Evolutionary conservation across 1,139 yeast species (phyloP), one percentile per base, ranked within the genome.

Genomic region (Taphrina communis): DNA sequence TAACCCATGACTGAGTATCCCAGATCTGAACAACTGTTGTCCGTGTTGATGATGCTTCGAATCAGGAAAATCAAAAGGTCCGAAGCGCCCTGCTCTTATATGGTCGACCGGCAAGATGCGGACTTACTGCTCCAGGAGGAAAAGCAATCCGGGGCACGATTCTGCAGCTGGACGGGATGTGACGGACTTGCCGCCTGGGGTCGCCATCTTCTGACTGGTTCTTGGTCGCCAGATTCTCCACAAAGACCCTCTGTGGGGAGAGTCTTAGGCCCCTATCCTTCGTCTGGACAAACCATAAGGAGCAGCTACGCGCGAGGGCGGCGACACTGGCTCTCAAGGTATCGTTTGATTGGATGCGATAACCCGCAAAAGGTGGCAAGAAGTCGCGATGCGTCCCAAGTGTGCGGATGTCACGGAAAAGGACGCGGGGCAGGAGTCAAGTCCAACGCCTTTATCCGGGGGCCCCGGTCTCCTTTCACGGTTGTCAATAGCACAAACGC

Each of bases 1-100:
- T 56, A 56, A 21, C 60, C 60, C 60, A 56, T 56, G 11, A 17
- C 36, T 50, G n/a, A 19, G 25, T 25, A 25, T 25, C 31, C 31
- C 31, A 4, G 31, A 25, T 25, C 31, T 2, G 31, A 25, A 25
- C 31, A 25, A 25, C 31, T 25, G 31, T 25, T 25, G 31, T 25
- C 31, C 31, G 31, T 25, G 31, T 25, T 4, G 31, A 25, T 25
- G 31, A 25, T 17, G 17, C 17, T 2, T 25, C 31, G 31, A 25
- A 25, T 17, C 17, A 17, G 17, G 31, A 25, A 25, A 25, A 25
- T 25, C 31, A 25, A 25, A 25, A 25, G 31, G 31, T 4, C 31
- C 2, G 31, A 25, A 25, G 31, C 31, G 31, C 31, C 31, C 31
- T 25, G 19, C 19, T 25, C 31, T 50, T 50, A 50, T 50, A 50